Evolutionary conservation across 768 basidiomycete species (phyloP), one percentile per base, ranked within the genome.

Genomic region (Boletus vinaceobasis): DNA sequence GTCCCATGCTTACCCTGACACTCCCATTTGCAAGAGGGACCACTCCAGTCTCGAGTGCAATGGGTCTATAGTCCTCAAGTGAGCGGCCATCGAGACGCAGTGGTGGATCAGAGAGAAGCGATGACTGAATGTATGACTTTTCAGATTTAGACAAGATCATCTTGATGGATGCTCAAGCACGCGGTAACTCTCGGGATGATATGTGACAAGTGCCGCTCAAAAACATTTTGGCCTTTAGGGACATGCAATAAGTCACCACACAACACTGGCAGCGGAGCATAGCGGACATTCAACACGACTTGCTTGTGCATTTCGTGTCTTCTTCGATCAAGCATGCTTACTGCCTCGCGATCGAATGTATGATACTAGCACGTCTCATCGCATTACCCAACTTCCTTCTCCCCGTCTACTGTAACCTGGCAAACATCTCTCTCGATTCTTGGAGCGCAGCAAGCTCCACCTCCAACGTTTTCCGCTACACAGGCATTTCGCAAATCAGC

Each of bases 11-110:
- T 8, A 93, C 73, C 23, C 81, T 79, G 6, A 90, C 90, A 58
- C 90, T 93, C 7, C 93, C 93, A 56, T 94, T 93, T 19, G 92
- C 87, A 6, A 91, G 79, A 6, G 90, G 88, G 15, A 85, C 83
- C 2, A 88, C 79, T 21, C 87, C 88, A 0, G 89, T 90, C 71
- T 90, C 86, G 29, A 95, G 80, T 8, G 82, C 74, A 21, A 94
- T 77, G 0, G 79, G 71, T 29, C 93, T 79, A 62, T 81, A 93
- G 58, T 23, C 23, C 23, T 77, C 69, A 0, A 88, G 75, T 7
- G 74, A 64, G 19, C 93, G 86, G 1, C 91, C 91, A 67, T 95
- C 93, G 5, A 82, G 77, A 48, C 93, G 87, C n/a, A 84, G 73
- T 2, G 90, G 82, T 2, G 81, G 77, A 43, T 71, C 67, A 1